Evolutionary conservation across 805 yeast genomes (phyloP).

Genomic region (Myxozyma neglecta): DNA sequence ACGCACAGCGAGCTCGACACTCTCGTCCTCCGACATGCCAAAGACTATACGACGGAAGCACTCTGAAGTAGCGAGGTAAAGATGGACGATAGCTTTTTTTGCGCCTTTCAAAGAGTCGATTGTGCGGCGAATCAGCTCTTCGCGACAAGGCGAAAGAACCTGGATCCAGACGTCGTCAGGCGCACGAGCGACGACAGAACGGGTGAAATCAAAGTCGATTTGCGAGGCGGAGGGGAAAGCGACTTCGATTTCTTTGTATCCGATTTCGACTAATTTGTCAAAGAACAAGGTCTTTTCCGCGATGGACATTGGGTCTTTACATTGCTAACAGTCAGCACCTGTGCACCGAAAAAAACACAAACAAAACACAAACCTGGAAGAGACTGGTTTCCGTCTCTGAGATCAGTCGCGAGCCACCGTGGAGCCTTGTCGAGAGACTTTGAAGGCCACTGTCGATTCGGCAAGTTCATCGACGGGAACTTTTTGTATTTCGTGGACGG

Average conservation of each 20-base stretch:
- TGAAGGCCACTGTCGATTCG: conserved; percentile 71
- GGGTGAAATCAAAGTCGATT: conserved; percentile 76
- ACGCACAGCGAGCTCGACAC: conserved; percentile 60
- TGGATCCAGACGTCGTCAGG: conserved; percentile 78
- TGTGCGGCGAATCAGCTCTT: conserved; percentile 67
- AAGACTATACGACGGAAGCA: conserved; percentile 73
- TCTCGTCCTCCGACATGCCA: conserved; percentile 55
- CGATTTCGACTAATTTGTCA: conserved; percentile 64
- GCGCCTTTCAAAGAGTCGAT: conserved; percentile 74
- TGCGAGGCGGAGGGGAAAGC: conserved; percentile 81
- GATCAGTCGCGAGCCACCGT: conserved; percentile 79
- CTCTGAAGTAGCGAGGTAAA: conserved; percentile 73
- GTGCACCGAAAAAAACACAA: background rate
- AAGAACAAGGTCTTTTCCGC: conserved; percentile 74
- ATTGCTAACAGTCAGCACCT: background rate
- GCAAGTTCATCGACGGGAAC: conserved; percentile 55
- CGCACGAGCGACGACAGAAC: conserved; percentile 68
- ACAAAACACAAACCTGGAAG: conserved; percentile 53
- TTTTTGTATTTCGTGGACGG: conserved; percentile 64
- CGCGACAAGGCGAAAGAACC: conserved; percentile 75
- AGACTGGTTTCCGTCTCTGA: conserved; percentile 83
- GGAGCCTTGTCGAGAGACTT: conserved; percentile 62
- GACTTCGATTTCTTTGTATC: conserved; percentile 82
- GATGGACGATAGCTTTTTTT: conserved; percentile 71
- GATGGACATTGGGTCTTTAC: conserved; percentile 67